phyloP scores from a whole-genome alignment of 73 alveolate species.

The Tetrahymena elliotti region DNA sequence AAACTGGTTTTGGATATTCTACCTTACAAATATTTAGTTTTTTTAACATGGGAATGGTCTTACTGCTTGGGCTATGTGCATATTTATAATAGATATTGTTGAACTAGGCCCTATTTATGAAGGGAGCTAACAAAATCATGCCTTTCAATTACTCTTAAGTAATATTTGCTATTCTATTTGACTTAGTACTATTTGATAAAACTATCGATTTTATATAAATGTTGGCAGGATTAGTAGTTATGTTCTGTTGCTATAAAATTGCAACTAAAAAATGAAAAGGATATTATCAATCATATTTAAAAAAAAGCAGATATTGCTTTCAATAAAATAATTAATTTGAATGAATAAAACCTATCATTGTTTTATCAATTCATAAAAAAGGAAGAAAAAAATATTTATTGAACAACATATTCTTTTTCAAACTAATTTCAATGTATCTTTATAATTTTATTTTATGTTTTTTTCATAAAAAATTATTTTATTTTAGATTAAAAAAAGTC shows the following conservation, averaged over 20 bases:
- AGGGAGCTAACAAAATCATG: background rate
- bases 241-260: background rate
- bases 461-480: too few species aligned
- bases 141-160: background rate
- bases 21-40: background rate
- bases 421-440: too few species aligned
- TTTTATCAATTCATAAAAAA: too few species aligned
- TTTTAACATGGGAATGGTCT: background rate
- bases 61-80: background rate
- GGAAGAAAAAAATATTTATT: too few species aligned
- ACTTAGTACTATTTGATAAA: background rate
- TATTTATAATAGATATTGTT: background rate
- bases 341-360: too few species aligned
- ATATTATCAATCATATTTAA: too few species aligned
- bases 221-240: background rate
- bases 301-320: too few species aligned
- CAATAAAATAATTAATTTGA: too few species aligned
- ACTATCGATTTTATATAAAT: background rate
- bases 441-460: too few species aligned
- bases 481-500: too few species aligned
- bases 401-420: too few species aligned
- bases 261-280: background rate
- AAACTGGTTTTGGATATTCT: background rate
- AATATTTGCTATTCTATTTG: background rate
- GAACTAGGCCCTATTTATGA: background rate